Evolutionary conservation across 2,329 filamentous ascomycete species (phyloP), one percentile per base, ranked within the genome.

Genomic region (Pseudofabraea citricarpa): DNA sequence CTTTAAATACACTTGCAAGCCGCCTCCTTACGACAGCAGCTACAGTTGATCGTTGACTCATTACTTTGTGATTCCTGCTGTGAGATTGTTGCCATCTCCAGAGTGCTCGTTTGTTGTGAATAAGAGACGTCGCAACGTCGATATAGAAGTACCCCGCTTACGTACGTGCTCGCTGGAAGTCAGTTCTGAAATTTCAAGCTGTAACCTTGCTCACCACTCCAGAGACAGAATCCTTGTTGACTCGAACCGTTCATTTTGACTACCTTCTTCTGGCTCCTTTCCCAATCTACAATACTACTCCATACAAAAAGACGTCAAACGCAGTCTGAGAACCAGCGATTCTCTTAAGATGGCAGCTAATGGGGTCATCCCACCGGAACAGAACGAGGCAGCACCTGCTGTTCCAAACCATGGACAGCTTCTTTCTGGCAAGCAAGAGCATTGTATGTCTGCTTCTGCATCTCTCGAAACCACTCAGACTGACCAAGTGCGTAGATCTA

Each of bases 341-440:
- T 23, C 15, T 9, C 21, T 6, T 46, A 36, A 23, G 27, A 50
- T 52, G 49, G 45, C 43, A 27, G 41, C 48, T 36, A 55, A 56
- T 45, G 53, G 49, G 8, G 39, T 46, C 10, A 41, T 40, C n/a
- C n/a, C n/a, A 23, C 22, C 44, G 9, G 36, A 40, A 19, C 41
- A 44, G 21, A 22, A 36, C 29, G 24, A 24, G 5, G 21, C 10
- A 22, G 21, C 29, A 15, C 37, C 49, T 13, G 39, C 43, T 18
- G 38, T 12, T 10, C 6, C 21, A 23, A 37, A 37, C 35, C 35
- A 47, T 40, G 50, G 51, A n/a, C 50, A 52, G 32, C 49, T 40
- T 5, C 69, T 98, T 61, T 95, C 90, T 0, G 93, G 93, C 54
- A 97, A 96, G 70, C 91, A 98, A 75, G 93, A 98, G 65, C 93